Evolutionary conservation across 169 alveolate genomes (phyloP), one percentile per base, ranked within the genome.

Genomic region (Perkinsus marinus): DNA sequence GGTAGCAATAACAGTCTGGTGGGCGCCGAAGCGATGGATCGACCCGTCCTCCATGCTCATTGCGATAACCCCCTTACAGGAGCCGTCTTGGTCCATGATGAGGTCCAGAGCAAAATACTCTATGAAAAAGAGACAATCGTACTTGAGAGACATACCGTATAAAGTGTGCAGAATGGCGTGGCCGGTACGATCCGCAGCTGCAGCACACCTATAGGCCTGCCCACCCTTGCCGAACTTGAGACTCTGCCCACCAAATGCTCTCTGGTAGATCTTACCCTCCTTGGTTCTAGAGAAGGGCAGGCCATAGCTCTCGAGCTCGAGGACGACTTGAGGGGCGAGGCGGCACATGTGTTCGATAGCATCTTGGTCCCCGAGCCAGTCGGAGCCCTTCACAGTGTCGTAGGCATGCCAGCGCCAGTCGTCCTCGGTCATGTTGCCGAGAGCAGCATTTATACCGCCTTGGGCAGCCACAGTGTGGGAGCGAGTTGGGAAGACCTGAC

Each of bases 381-480:
- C 99, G 19, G 99, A 95, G 39, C 99, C 99, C 95, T 98, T 98
- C 89, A 98, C 99, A 0, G 99, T 98, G 93, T 98, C 99, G 92
- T 97, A 98, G 43, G 98, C 98, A 93, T 98, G 99, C 98, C 99
- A 98, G 91, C 99, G 96, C 99, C 99, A 98, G 95, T 98, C 99
- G 92, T 98, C 99, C 93, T 97, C 99, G 6, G 97, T 95, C 99
- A 97, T 98, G 94, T 98, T 98, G 91, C 99, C 99, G 22, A 97
- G 94, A 0, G 98, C 98, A 34, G 98, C 98, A 92, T 97, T 97
- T 91, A 97, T 96, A 39, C 98, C 98, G 39, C 98, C 98, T 95
- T 98, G 98, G 5, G 99, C 99, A 7, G 99, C 99, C 68, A 98
- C 99, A 10, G 99, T 98, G 96, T 98, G 99, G 3, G 99, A 98